Evolutionary conservation across 1,139 yeast species (phyloP), one percentile per base, ranked within the genome.

Genomic region (Kurtzmaniella quercitrusa): DNA sequence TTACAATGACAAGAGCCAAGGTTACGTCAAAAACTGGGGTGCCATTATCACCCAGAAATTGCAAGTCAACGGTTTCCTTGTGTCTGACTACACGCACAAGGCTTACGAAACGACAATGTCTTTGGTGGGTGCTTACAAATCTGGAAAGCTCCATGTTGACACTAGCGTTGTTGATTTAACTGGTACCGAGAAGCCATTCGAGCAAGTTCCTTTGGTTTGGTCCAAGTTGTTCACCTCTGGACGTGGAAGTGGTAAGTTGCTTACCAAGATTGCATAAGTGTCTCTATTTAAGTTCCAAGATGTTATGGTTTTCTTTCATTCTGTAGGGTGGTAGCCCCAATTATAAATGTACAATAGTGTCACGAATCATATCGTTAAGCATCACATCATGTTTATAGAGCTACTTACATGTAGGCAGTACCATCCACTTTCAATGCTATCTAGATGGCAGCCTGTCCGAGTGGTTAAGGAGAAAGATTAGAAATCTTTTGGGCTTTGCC

Each of bases 41-140:
- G 55, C 63, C 36, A 71, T 80, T 42, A 68, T 77, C 45, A 61
- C 66, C 38, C 77, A 73, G 56, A 65, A 82, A 53, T 64, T 80
- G 48, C 65, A 63, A 1, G 68, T 79, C 34, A 62, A 62, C 46
- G 85, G 85, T 16, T 70, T 78, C 50, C 58, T 78, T 43, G 69
- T 77, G 23, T 44, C 58, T 29, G 79, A 78, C 51, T 66, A 52
- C 52, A 47, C 48, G 15, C 53, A 50, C 1, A 55, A 66, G 38
- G 67, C 63, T 53, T 62, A 63, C 3, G 63, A 63, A 45, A 81
- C 70, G n/a, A 51, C 68, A 38, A 47, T 44, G 9, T 62, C 56
- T 21, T 58, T 79, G 41, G 54, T 55, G 10, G 54, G 55, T 10
- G 70, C 64, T 45, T 57, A 75, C 42, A 56, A 65, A 45, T 52